A percentile compares a stretch with the other conserved stretches of the same genome.
Conservation (phyloP, 2,329 filamentous ascomycete species). For the Colletotrichum tabaci region DNA sequence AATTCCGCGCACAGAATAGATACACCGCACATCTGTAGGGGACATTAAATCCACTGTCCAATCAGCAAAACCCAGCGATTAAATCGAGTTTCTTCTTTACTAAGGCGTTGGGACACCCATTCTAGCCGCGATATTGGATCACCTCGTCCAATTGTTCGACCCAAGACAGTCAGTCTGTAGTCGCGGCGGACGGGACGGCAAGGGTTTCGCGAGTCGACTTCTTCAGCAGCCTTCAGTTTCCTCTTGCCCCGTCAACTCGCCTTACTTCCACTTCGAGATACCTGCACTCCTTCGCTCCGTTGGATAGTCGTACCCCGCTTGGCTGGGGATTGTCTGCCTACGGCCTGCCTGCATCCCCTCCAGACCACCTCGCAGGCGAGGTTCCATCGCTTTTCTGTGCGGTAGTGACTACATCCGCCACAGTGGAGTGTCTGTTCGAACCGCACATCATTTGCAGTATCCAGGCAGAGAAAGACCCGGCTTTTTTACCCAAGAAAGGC, state of each 20-base stretch:
- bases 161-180: not conserved
- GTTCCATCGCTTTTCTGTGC: not conserved
- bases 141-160: not conserved
- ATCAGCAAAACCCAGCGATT: not conserved
- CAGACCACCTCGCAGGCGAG: conserved; percentile 1
- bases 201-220: conserved; percentile 1
- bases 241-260: not conserved
- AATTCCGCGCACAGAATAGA: not conserved
- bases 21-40: not conserved
- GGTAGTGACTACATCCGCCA: not conserved
- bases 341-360: not conserved
- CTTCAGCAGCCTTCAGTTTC: conserved; percentile 23
- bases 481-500: not conserved
- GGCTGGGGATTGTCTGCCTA: conserved; percentile 5
- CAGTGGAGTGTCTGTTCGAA: not conserved
- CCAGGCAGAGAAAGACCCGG: not conserved
- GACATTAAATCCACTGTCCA: conserved; percentile 1
- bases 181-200: not conserved
- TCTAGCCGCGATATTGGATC: not conserved
- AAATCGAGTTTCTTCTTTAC: conserved; percentile 5
- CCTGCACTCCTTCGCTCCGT: not conserved
- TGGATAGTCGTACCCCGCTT: not conserved
- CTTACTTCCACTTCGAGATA: not conserved
- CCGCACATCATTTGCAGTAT: not conserved
- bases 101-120: not conserved